A percentile compares a stretch with the other conserved stretches of the same genome.
Conservation (phyloP, 2,329 filamentous ascomycete genomes). For the Gaeumannomyces tritici region DNA sequence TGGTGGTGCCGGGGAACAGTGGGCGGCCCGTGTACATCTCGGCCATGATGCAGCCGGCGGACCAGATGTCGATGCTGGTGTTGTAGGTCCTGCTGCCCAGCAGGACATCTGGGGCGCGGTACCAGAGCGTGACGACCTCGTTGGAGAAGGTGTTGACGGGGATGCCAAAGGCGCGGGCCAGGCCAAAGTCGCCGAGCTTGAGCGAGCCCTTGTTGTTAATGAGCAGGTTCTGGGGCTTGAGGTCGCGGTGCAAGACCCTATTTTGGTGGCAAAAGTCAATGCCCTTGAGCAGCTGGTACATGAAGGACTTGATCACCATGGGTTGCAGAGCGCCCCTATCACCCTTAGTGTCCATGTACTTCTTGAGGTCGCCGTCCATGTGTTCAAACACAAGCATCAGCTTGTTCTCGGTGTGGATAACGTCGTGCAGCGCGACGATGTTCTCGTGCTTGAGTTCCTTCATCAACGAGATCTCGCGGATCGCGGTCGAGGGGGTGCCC, state of each 20-base stretch:
- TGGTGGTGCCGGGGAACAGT: constrained; percentile 93
- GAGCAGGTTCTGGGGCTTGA: constrained; percentile 93
- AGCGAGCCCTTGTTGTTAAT: constrained; percentile 87
- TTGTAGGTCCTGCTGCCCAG: constrained; percentile 94
- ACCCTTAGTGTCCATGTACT: constrained; percentile 93
- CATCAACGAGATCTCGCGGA: constrained; percentile 97
- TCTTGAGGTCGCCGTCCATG: constrained; percentile 97
- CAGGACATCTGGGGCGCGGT: constrained; percentile 90
- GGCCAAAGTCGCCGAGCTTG: constrained; percentile 90
- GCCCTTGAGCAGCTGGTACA: constrained; percentile 92
- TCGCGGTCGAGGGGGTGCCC: constrained; percentile 92
- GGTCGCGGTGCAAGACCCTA: constrained; percentile 84
- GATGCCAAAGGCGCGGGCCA: constrained; percentile 90
- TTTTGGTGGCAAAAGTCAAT: constrained; percentile 99
- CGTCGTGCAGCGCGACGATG: constrained; percentile 93
- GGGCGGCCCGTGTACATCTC: constrained; percentile 98
- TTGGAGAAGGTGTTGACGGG: constrained; percentile 98
- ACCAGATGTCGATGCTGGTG: constrained; percentile 99
- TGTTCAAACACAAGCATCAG: constrained; percentile 98
- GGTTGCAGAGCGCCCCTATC: constrained; percentile 85
- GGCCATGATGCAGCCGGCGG: constrained; percentile 97
- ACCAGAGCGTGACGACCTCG: constrained; percentile 96
- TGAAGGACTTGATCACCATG: constrained; percentile 93
- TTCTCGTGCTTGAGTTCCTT: constrained; percentile 99
- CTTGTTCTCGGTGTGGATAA: constrained; percentile 99